Percentiles rank a stretch among this genome's conserved stretches.
Conservation (phyloP, 352 stramenopile genomes). For the Halophytophthora batemanensis region DNA sequence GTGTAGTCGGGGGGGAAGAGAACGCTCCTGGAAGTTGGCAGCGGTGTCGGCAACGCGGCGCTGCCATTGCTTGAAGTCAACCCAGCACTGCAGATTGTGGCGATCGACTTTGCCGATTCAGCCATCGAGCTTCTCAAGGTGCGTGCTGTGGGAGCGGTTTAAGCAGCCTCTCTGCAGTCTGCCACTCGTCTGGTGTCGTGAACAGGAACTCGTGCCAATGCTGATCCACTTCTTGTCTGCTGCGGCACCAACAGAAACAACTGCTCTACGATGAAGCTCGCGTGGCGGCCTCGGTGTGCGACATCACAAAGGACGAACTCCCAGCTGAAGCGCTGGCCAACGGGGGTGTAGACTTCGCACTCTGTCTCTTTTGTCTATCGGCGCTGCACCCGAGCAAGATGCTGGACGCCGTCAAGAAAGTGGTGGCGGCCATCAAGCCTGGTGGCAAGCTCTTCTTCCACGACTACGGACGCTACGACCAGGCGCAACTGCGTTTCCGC, state of each 20-base stretch:
- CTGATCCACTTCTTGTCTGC: neutral
- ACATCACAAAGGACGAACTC: constrained; percentile 82
- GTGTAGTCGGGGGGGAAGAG: constrained; percentile 32
- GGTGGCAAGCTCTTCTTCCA: constrained; percentile 90
- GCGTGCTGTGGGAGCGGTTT: constrained; percentile 10
- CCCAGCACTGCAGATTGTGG: constrained; percentile 78
- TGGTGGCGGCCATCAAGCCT: constrained; percentile 72
- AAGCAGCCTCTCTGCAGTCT: constrained; percentile 8
- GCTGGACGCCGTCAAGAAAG: constrained; percentile 80
- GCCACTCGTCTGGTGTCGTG: neutral
- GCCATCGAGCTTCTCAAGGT: constrained; percentile 92
- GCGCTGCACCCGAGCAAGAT: constrained; percentile 90
- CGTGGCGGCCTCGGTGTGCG: constrained; percentile 70
- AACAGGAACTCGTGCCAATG: constrained; percentile 7
- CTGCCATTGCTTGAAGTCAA: constrained; percentile 93
- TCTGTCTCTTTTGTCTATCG: constrained; percentile 89
- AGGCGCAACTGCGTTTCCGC: constrained; percentile 93
- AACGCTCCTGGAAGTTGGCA: constrained; percentile 92
- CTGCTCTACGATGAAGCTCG: constrained; percentile 73
- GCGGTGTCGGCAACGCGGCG: constrained; percentile 94
- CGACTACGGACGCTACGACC: constrained; percentile 95
- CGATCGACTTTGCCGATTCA: constrained; percentile 92
- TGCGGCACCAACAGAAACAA: constrained; percentile 46
- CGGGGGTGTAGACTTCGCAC: constrained; percentile 78
- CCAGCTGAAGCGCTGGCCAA: constrained; percentile 45